Percentiles rank a stretch among this genome's conserved stretches.
These are phyloP conservation scores for Henckelia pumila DNA, from an alignment of 257 asterid species.

Conservation along the genomic window DNA sequence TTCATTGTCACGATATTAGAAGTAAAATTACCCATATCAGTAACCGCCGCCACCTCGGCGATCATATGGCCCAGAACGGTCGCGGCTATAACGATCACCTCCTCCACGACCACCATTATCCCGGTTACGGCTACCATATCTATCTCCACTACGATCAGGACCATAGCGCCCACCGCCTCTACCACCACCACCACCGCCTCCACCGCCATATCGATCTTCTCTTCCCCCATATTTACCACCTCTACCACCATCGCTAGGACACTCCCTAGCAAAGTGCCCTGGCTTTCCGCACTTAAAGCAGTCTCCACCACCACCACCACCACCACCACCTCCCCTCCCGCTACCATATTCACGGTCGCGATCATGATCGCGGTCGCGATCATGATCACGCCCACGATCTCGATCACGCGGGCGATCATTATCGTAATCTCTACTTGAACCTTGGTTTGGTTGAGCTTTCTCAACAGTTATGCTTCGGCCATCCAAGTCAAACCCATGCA, in stretches of 20 bases:
- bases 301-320: slow-evolving; percentile 61
- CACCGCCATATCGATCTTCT: slow-evolving; percentile 43
- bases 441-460: slow-evolving; percentile 73
- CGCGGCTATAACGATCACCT: slow-evolving; percentile 64
- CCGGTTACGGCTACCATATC: slow-evolving; percentile 54
- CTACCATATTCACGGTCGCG: slow-evolving; percentile 49
- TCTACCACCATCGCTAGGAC: slow-evolving; percentile 66
- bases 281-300: slow-evolving; percentile 85
- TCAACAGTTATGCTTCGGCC: slow-evolving; percentile 78
- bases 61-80: slow-evolving; percentile 84
- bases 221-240: slow-evolving; percentile 61
- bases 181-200: slow-evolving; percentile 26
- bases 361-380: slow-evolving; percentile 51
- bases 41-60: slow-evolving; percentile 64
- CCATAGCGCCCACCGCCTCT: slow-evolving; percentile 57
- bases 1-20: slow-evolving; percentile 2
- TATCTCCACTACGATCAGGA: slow-evolving; percentile 68
- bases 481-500: slow-evolving; percentile 81
- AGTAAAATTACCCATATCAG: slow-evolving; percentile 34
- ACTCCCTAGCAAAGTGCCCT: slow-evolving; percentile 89
- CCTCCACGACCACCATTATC: slow-evolving; percentile 61
- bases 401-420: slow-evolving; percentile 61
- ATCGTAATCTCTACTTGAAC: slow-evolving; percentile 55
- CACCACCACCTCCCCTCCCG: slow-evolving; percentile 52
- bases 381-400: slow-evolving; percentile 51